A percentile compares a stretch with the other conserved stretches of the same genome.
phyloP scores from a whole-genome alignment of 2,329 filamentous ascomycete genomes.

The Rhinocladiella similis region DNA sequence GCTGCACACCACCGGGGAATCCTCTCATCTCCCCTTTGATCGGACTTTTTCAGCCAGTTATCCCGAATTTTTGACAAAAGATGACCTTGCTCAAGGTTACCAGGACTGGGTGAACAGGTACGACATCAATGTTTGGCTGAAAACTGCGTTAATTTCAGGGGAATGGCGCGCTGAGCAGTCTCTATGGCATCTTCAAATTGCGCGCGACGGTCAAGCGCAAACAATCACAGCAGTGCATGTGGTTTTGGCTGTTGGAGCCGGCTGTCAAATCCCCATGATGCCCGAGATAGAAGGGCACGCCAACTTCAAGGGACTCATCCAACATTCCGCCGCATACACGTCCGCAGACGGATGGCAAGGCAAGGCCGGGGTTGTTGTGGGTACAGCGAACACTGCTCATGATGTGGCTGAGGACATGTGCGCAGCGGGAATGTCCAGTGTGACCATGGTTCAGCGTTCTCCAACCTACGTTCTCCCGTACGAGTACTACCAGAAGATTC shows the following conservation, averaged over 20 bases:
- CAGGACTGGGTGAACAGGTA: slow-evolving; percentile 24
- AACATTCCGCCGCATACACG: slow-evolving; percentile 38
- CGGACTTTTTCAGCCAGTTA: slow-evolving; percentile 27
- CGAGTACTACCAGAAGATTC: slow-evolving; percentile 24
- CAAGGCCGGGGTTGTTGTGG: slow-evolving; percentile 51
- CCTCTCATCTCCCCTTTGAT: slow-evolving; percentile 30
- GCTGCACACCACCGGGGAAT: slow-evolving; percentile 17
- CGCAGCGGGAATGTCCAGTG: slow-evolving; percentile 48
- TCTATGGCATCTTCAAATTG: slow-evolving; percentile 41
- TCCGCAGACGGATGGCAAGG: slow-evolving; percentile 37
- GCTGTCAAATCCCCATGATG: slow-evolving; percentile 32
- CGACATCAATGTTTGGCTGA: slow-evolving; percentile 44
- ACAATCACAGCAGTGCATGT: slow-evolving; percentile 31
- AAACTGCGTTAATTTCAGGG: slow-evolving; percentile 40
- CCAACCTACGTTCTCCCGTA: slow-evolving; percentile 35
- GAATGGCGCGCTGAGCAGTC: slow-evolving; percentile 39
- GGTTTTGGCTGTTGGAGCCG: slow-evolving; percentile 35
- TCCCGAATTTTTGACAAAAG: slow-evolving; percentile 27
- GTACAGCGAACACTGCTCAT: slow-evolving; percentile 51
- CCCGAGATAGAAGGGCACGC: slow-evolving; percentile 31
- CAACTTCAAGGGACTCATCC: slow-evolving; percentile 38
- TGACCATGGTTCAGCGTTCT: slow-evolving; percentile 56
- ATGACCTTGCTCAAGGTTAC: slow-evolving; percentile 23
- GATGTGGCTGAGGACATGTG: slow-evolving; percentile 53
- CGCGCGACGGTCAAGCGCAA: slow-evolving; percentile 20